Base-by-base conservation (phyloP, 148 eudicot genomes). In the Fagopyrum esculentum region DNA sequence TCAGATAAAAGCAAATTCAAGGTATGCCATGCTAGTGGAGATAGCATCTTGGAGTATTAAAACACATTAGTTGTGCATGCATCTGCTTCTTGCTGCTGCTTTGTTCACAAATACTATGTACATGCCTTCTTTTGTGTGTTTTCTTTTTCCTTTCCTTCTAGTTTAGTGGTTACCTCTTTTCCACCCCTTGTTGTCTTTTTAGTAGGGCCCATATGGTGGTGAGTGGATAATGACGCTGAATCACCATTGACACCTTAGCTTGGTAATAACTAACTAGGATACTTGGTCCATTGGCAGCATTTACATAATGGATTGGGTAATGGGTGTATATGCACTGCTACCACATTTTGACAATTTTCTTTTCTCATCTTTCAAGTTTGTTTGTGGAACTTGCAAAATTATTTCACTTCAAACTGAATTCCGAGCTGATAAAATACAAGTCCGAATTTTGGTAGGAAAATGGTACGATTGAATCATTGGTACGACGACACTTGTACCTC, bases 1-100 rank as follows among this genome's bases (percentile, higher is more conserved):
- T 71, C 89, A 19, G 97, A 91, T 55, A 94, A 85, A 82, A 90
- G 96, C 87, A 94, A 94, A 81, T 91, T 94, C 75, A 94, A 94
- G 98, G 98, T 91, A 77, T 78, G 85, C 30, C 43, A 1, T 66
- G 17, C 46, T 30, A 66, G 6, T 43, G n/a, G 17, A 35, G 17
- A 40, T 15, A 66, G 45, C 47, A 66, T 43, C 46, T 40, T 5
- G 47, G 35, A 30, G 45, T 63, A 11, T 10, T 49, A 49, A 2
- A 8, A 49, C 52, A 9, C 11, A 49, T 7, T 49, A 30, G 4
- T 12, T 9, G 13, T 29, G 1, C 13, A 63, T 26, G 61, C 69
- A 63, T 11, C 43, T 63, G 64, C 64, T 57, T 57, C 30, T 57
- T 57, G 60, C 66, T 60, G 66, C 40, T 60, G 12, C 66, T 61